Evolutionary conservation across 805 yeast species (phyloP), one percentile per base, ranked within the genome.

Genomic region (Wickerhamomyces queroliae): DNA sequence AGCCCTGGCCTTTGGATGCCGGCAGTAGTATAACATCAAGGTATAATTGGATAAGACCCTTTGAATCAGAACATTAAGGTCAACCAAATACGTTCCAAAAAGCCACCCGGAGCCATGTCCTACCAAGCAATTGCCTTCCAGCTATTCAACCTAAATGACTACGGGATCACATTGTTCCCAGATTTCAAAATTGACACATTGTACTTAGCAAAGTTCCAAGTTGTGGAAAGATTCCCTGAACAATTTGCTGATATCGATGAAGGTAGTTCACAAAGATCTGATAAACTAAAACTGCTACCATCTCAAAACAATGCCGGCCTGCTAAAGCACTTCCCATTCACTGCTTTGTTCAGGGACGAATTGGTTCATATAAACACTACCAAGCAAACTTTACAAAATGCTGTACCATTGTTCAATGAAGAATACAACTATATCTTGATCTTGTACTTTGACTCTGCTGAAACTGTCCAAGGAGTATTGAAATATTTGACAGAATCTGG

Each of bases 381-480:
- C n/a, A 16, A 7, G 4, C 30, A 30, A 7, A 29, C 45, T 5
- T 22, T 45, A 9, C 43, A 46, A 30, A 12, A 33, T 16, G 31
- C 37, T 9, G 41, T 49, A 9, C 38, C 48, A 3, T 23, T 52
- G 17, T 48, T 38, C 42, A 44, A 52, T 20, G 47, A 36, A 3
- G 55, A 52, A 38, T 52, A 50, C 37, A 50, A 52, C 40, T 52
- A 50, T 35, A 33, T 50, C 12, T 28, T 52, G 25, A 42, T 47
- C n/a, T 30, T 52, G 11, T 49, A 50, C 33, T 23, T 48, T 5
- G 49, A 46, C 17, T 26, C 48, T 1, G 15, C 21, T 13, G 24
- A 37, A 10, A 38, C 46, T 7, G 26, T 35, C 1, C 7, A 25
- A 10, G 17, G 22, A 7, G 33, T 47, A n/a, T 37, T 31, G 8